Evolutionary conservation across 2,329 filamentous ascomycete genomes (phyloP).

Genomic region (Corniculantispora saksenae): DNA sequence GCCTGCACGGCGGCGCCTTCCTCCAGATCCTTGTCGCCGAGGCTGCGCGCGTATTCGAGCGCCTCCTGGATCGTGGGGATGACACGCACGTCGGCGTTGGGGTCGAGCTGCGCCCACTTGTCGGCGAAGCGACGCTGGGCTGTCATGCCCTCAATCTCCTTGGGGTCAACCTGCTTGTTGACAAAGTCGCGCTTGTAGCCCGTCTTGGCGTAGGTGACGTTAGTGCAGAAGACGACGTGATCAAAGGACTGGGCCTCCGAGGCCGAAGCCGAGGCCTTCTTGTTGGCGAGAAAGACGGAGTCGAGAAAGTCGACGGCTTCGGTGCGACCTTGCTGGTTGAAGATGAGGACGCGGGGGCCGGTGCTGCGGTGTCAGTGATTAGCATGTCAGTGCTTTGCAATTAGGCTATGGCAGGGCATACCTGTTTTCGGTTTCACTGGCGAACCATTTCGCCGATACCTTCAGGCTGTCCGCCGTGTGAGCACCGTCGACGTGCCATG

Average conservation of each 20-base stretch:
- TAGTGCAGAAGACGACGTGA: constrained; percentile 81
- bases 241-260: constrained; percentile 53
- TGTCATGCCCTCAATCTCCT: constrained; percentile 52
- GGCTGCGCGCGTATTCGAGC: constrained; percentile 45
- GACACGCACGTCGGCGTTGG: constrained; percentile 46
- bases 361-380: constrained; percentile 24
- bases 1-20: constrained; percentile 44
- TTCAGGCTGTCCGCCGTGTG: constrained; percentile 90
- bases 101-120: constrained; percentile 51
- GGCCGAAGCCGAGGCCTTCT: constrained; percentile 24
- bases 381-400: background rate
- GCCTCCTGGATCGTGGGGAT: constrained; percentile 58
- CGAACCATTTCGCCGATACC: constrained; percentile 81
- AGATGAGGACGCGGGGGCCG: constrained; percentile 65
- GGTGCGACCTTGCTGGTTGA: constrained; percentile 76
- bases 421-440: constrained; percentile 44
- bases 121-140: constrained; percentile 55
- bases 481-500: constrained; percentile 90
- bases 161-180: constrained; percentile 54
- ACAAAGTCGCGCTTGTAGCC: constrained; percentile 60
- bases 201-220: constrained; percentile 57
- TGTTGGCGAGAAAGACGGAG: constrained; percentile 42
- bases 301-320: constrained; percentile 57
- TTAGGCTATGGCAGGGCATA: constrained; percentile 22
- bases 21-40: constrained; percentile 31